Evolutionary conservation across 192 early-diverging fungal species (phyloP).

Genomic region (Podila epicladia): DNA sequence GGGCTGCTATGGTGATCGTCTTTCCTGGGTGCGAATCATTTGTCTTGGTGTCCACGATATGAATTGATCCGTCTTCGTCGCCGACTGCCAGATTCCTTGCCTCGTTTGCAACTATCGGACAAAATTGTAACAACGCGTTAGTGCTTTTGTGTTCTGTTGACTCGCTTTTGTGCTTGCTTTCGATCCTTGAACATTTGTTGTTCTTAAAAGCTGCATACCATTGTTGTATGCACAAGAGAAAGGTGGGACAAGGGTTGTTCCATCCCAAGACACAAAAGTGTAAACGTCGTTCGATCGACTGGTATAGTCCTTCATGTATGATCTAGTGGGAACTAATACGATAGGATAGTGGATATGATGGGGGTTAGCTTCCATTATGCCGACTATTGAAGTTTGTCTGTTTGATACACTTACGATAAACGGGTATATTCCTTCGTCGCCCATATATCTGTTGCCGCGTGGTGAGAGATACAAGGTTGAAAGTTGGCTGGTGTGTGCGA

Average conservation of each 20-base stretch:
- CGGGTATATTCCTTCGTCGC: constrained; percentile 16
- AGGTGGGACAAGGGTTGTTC: constrained; percentile 29
- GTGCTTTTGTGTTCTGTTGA: too few species aligned
- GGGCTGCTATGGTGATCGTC: constrained; percentile 62
- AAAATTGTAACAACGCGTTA: not conserved
- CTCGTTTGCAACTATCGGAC: constrained; percentile 52
- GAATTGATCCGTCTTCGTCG: constrained; percentile 72
- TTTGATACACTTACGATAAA: constrained; percentile 12
- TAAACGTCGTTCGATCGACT: constrained; percentile 34
- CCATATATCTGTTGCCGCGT: constrained; percentile 13
- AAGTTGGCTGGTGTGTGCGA: not conserved
- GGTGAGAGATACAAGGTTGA: not conserved
- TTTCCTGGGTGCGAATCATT: constrained; percentile 51
- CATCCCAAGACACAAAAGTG: constrained; percentile 35
- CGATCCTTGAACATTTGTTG: not conserved
- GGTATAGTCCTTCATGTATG: constrained; percentile 32
- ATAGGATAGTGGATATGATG: not conserved
- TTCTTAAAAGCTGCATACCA: not conserved
- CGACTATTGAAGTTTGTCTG: too few species aligned
- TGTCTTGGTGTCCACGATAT: constrained; percentile 65
- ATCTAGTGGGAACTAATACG: constrained; percentile 21
- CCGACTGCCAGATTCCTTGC: constrained; percentile 72
- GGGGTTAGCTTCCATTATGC: too few species aligned
- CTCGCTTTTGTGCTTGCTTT: too few species aligned
- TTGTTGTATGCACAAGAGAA: constrained; percentile 50